Evolutionary conservation across 768 basidiomycete genomes (phyloP), one percentile per base, ranked within the genome.

Genomic region (Cyathus striatus): DNA sequence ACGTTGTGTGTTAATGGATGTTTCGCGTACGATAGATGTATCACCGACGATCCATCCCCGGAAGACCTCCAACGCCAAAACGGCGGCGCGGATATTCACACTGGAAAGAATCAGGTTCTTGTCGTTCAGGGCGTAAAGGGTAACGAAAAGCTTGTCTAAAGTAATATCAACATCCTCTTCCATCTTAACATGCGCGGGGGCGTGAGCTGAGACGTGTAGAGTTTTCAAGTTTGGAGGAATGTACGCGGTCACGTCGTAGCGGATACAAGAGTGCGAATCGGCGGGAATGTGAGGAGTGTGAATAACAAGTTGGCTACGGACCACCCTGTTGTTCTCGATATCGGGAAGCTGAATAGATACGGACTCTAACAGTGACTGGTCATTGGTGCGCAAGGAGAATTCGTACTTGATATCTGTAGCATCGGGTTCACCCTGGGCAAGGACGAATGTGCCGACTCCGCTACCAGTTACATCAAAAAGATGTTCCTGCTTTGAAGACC

Each of bases 31-130:
- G 49, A 76, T 59, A n/a, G 72, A 57, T 32, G 70, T 69, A 40
- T 76, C 76, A 20, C 81, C 79, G n/a, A 78, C 76, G 38, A 82
- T 70, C 72, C 76, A 82, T 18, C 79, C 81, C 32, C 72, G 61
- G 49, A 57, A 69, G 3, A 76, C 60, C 51, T 78, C 74, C 23
- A 79, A 58, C n/a, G 54, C 45, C 46, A 72, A 48, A 12, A 60
- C 47, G 25, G 66, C 57, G 4, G 76, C 64, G 18, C 57, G 65
- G 38, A 82, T 49, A 43, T 63, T 60, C 23, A 62, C 51, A 46
- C 61, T 59, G 4, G 75, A 68, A 14, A 76, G 59, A 36, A 81
- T 66, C 57, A 82, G 62, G 59, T 73, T 79, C 34, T 58, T 53
- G 18, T 44, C 37, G 49, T 60, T 55, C 43, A 55, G 44, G 10